Percentiles rank a stretch among this genome's conserved stretches.
phyloP scores from a whole-genome alignment of 371 early-diverging fungal genomes.

The Rhizopus sp. region DNA sequence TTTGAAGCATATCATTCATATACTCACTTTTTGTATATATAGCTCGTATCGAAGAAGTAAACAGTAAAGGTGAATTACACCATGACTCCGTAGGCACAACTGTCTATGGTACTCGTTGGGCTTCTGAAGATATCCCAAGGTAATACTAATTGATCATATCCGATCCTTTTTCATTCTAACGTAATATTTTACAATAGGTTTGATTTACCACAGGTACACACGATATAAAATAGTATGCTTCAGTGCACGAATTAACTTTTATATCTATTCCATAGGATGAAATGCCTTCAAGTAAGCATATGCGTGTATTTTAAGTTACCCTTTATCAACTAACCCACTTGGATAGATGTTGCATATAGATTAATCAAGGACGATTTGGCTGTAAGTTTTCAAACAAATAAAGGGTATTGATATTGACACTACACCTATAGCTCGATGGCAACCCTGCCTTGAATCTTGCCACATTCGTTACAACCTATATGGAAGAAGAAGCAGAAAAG shows the following conservation, averaged over 20 bases:
- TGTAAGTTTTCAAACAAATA: constrained; percentile 20
- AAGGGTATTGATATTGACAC: neutral
- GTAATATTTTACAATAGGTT: constrained; percentile 22
- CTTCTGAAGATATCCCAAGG: constrained; percentile 44
- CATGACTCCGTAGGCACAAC: constrained; percentile 21
- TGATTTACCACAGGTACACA: constrained; percentile 44
- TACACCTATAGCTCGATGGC: constrained; percentile 56
- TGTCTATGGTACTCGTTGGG: constrained; percentile 51
- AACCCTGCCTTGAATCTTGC: constrained; percentile 77
- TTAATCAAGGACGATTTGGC: constrained; percentile 48
- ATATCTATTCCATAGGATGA: constrained; percentile 29
- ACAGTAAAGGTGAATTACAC: constrained; percentile 17
- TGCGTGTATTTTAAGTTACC: neutral
- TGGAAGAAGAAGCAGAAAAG: constrained; percentile 69
- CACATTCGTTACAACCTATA: constrained; percentile 68
- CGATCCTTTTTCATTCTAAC: neutral
- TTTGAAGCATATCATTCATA: constrained; percentile 11
- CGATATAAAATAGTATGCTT: neutral
- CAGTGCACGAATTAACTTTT: neutral
- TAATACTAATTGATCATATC: constrained; percentile 9
- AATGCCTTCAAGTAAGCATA: constrained; percentile 46
- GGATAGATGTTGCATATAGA: constrained; percentile 45
- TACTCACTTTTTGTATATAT: neutral
- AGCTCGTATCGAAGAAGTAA: constrained; percentile 33
- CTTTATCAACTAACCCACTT: neutral